phyloP scores from a whole-genome alignment of 2,329 filamentous ascomycete genomes.

The Ophiostoma australiae region DNA sequence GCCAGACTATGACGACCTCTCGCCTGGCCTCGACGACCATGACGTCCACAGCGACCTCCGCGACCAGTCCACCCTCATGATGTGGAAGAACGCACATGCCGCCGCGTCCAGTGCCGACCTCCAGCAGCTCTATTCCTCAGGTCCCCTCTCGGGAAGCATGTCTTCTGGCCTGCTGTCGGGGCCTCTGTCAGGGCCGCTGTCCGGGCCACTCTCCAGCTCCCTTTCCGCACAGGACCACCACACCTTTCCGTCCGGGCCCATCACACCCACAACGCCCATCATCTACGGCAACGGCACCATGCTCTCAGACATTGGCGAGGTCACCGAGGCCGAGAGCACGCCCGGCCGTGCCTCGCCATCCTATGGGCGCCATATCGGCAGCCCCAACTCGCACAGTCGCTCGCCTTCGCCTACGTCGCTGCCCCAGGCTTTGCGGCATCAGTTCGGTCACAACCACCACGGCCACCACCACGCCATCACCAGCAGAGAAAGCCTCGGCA shows the following conservation, averaged over 20 bases:
- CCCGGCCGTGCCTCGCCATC: conserved; percentile 38
- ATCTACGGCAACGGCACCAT: conserved; percentile 66
- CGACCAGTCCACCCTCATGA: conserved; percentile 44
- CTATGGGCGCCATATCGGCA: conserved; percentile 16
- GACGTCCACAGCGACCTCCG: conserved; percentile 35
- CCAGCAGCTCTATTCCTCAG: conserved; percentile 43
- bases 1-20: conserved; percentile 62
- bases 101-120: conserved; percentile 33
- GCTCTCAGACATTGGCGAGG: conserved; percentile 60
- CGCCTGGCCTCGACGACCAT: conserved; percentile 49
- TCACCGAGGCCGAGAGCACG: conserved; percentile 50
- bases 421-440: conserved; percentile 22
- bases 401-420: conserved; percentile 30
- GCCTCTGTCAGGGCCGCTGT: conserved; percentile 23
- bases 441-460: conserved; percentile 27
- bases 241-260: conserved; percentile 35
- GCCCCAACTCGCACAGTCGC: conserved; percentile 37
- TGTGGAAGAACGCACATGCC: conserved; percentile 47
- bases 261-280: conserved; percentile 56
- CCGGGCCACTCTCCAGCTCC: not conserved
- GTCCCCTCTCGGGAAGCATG: not conserved
- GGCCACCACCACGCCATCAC: conserved; percentile 28
- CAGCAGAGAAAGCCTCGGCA: conserved; percentile 33
- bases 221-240: conserved; percentile 32
- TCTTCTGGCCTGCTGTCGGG: not conserved